Base-by-base conservation (phyloP, 208 protist genomes). In the Wallacemonas collosoma region DNA sequence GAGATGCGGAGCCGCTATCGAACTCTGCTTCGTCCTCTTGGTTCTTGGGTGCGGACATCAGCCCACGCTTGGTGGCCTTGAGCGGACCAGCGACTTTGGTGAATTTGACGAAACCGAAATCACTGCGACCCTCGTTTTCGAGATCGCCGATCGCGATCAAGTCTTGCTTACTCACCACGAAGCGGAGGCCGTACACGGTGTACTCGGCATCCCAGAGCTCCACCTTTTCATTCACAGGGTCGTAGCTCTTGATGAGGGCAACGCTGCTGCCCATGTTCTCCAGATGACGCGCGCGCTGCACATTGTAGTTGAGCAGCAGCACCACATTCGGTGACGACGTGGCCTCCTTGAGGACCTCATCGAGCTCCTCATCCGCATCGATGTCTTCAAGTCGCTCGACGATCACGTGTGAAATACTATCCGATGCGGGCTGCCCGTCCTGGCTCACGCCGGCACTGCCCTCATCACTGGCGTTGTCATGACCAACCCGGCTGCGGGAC, bases 301-400 rank as follows among this genome's bases (percentile, higher is more conserved):
- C 82, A 70, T 95, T 83, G 76, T 95, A 95, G 79, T 95, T 95
- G 40, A 95, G 71, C 41, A 95, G 82, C 58, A 94, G 76, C 4
- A 95, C 87, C 4, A 81, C 80, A 38, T 91, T 83, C 35, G 73
- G 65, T 15, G 77, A 75, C 53, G 72, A 69, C 39, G 91, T 91
- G 2, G 85, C 88, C 50, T 90, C 87, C 56, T 73, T 80, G 9
- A 93, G 83, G 64, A 95, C 74, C 43, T 78, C 75, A 47, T 88
- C 81, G 17, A 94, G 73, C 45, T 87, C 83, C n/a, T 92, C 85
- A 51, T 89, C 87, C 3, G 86, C 60, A 47, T 92, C 88, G 7
- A 94, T 57, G 65, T 95, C 87, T 7, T 94, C 88, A 36, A 95
- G 71, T 38, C 83, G 72, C 77, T 95, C 86, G 36, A 95, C 85